Percentiles rank a stretch among this genome's conserved stretches.
Conservation (phyloP, 768 basidiomycete species). For the Mycena galericulata region DNA sequence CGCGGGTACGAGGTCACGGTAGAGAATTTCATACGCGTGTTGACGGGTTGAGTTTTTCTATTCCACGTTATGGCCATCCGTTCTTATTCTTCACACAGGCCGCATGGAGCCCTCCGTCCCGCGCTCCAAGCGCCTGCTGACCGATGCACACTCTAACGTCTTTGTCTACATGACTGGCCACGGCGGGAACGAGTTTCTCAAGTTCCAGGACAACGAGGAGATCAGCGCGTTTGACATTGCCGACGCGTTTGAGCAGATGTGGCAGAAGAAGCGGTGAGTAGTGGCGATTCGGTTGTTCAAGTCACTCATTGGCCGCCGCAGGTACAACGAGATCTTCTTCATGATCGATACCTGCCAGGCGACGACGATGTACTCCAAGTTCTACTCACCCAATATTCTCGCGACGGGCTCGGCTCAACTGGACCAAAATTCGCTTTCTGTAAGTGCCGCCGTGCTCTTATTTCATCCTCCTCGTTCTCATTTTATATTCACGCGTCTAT, state of each 20-base stretch:
- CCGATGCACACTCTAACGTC: constrained; percentile 91
- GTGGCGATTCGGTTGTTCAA: too few species aligned
- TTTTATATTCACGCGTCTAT: background rate
- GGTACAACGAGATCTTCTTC: constrained; percentile 96
- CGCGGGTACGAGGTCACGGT: constrained; percentile 98
- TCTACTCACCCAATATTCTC: constrained; percentile 93
- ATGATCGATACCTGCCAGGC: constrained; percentile 99
- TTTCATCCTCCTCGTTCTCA: background rate
- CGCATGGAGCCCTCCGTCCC: constrained; percentile 88
- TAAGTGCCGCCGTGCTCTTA: constrained; percentile 49
- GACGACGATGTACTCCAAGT: constrained; percentile 92
- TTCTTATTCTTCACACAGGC: constrained; percentile 58
- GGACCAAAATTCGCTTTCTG: constrained; percentile 94
- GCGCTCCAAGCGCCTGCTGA: constrained; percentile 90
- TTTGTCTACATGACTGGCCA: constrained; percentile 99
- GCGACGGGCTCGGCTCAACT: constrained; percentile 89
- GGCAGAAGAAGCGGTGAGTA: constrained; percentile 92
- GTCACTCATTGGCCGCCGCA: constrained; percentile 41
- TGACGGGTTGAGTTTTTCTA: constrained; percentile 78
- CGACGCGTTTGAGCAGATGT: constrained; percentile 99
- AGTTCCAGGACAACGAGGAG: constrained; percentile 99
- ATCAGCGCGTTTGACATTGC: constrained; percentile 98
- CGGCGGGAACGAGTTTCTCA: constrained; percentile 97
- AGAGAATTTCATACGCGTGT: constrained; percentile 91
- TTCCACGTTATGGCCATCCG: background rate